Percentiles rank a stretch among this genome's conserved stretches.
These are phyloP conservation scores for Flaveria sonorensis DNA, from an alignment of 129 eudicot species.

Conservation along the genomic window DNA sequence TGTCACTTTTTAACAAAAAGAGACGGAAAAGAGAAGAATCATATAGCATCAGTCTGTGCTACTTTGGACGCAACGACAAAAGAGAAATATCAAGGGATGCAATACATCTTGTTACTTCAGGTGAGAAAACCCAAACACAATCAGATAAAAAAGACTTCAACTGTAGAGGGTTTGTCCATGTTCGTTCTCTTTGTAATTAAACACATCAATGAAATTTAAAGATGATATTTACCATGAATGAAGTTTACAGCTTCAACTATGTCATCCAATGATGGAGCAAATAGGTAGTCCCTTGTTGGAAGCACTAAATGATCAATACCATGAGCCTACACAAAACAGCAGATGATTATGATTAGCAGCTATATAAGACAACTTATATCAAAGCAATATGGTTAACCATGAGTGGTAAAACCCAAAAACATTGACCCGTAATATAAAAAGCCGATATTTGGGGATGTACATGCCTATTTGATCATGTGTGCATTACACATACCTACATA, in stretches of 20 bases:
- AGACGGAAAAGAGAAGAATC: too few relatives aligned
- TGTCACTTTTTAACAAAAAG: background rate
- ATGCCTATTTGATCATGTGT: too few relatives aligned
- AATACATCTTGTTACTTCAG: too few relatives aligned
- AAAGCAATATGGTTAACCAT: too few relatives aligned
- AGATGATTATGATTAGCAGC: background rate
- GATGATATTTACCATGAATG: constrained; percentile 56
- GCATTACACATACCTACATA: too few relatives aligned
- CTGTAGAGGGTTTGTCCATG: too few relatives aligned
- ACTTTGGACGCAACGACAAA: background rate
- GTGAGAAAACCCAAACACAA: too few relatives aligned
- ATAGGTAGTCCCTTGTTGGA: constrained; percentile 83
- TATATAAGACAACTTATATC: background rate
- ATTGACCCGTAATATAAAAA: too few relatives aligned
- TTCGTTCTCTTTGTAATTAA: too few relatives aligned
- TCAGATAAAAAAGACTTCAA: too few relatives aligned
- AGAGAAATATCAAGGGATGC: background rate
- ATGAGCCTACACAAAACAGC: constrained; percentile 43
- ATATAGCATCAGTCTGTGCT: background rate
- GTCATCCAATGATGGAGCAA: constrained; percentile 65
- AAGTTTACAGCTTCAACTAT: constrained; percentile 37
- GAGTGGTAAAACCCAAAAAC: too few relatives aligned
- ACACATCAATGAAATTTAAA: background rate
- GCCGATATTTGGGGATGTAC: too few relatives aligned
- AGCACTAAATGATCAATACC: constrained; percentile 67